phyloP scores from a whole-genome alignment of 768 basidiomycete species.

The Tricholoma flavovirens region DNA sequence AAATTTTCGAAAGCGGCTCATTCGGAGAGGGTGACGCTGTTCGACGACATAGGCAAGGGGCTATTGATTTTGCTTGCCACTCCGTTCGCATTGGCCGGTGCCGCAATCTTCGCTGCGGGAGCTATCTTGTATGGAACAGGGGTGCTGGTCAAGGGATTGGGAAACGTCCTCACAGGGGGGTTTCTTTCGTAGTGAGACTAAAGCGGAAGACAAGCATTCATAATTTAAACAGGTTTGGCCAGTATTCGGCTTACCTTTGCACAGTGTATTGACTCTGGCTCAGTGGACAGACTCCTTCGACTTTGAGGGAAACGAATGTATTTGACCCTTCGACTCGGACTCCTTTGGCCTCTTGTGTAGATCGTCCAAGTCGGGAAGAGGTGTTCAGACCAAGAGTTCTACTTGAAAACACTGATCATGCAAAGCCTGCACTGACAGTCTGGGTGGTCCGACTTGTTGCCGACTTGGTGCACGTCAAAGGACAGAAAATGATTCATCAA shows the following conservation, averaged over 20 bases:
- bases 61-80: background rate
- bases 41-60: background rate
- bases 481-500: background rate
- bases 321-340: too few species aligned
- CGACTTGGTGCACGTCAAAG: background rate
- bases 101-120: slow-evolving; percentile 4
- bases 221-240: background rate
- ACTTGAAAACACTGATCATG: slow-evolving; percentile 1
- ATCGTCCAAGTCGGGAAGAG: too few species aligned
- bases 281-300: too few species aligned
- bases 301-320: too few species aligned
- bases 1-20: background rate
- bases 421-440: slow-evolving; percentile 3
- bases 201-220: background rate
- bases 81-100: slow-evolving; percentile 3
- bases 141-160: slow-evolving; percentile 5
- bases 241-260: too few species aligned
- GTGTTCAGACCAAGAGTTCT: background rate
- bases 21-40: background rate
- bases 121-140: slow-evolving; percentile 5
- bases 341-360: too few species aligned
- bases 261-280: background rate
- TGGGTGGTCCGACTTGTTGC: slow-evolving; percentile 5
- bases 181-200: background rate
- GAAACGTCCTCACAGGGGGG: background rate